phyloP scores from a whole-genome alignment of 306 rosid genomes.

The Cercis canadensis region DNA sequence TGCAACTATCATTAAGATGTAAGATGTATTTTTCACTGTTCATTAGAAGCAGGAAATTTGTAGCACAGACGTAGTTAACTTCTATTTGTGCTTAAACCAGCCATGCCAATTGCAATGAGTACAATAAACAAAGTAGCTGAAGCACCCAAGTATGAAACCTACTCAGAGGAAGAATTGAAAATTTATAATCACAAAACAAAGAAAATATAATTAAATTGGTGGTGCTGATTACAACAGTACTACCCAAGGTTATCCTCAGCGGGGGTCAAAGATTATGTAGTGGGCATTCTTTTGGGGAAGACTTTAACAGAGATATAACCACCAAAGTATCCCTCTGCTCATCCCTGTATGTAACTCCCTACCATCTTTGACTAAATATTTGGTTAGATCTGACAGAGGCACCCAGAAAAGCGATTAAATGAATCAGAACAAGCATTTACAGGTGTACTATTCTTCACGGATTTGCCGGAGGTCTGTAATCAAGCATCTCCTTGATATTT shows the following conservation, averaged over 20 bases:
- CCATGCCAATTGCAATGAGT: no score
- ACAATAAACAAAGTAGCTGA: not conserved
- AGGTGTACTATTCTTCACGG: slow-evolving; percentile 49
- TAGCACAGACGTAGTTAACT: no score
- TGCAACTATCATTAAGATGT: no score
- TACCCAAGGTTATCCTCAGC: slow-evolving; percentile 18
- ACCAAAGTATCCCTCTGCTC: slow-evolving; percentile 41
- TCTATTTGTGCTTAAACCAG: no score
- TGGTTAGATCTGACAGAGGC: slow-evolving; percentile 46
- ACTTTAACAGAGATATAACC: slow-evolving; percentile 33
- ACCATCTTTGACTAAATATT: slow-evolving; percentile 50
- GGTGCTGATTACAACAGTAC: not conserved
- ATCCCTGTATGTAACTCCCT: slow-evolving; percentile 48
- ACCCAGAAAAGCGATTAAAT: slow-evolving; percentile 42
- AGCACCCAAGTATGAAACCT: not conserved
- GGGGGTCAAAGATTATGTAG: slow-evolving; percentile 46
- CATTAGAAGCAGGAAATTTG: no score
- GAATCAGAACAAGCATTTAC: slow-evolving; percentile 59
- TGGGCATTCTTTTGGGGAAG: slow-evolving; percentile 43
- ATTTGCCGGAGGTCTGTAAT: slow-evolving; percentile 65
- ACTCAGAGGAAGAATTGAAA: not conserved
- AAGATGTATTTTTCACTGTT: no score
- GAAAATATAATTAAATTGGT: not conserved
- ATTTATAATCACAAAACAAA: slow-evolving; percentile 12
- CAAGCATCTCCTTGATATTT: slow-evolving; percentile 90